Evolutionary conservation across 331 rosid genomes (phyloP), one percentile per base, ranked within the genome.

Genomic region (Malus hybrid): DNA sequence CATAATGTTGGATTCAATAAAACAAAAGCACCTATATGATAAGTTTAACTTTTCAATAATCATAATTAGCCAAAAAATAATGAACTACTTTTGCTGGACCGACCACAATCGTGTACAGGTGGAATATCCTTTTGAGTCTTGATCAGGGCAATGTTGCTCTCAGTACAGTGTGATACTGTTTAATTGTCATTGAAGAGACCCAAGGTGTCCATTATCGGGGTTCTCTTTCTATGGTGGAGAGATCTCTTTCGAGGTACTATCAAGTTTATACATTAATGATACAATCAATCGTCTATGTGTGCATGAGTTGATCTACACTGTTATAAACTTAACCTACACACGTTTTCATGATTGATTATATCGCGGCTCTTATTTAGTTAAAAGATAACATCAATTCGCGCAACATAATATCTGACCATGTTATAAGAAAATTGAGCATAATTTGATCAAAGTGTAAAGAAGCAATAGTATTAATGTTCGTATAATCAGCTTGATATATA

Each of bases 351-450:
- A 15, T 0, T 48, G 3, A 48, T 2, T 48, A 48, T 48, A 48
- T 48, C 0, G 2, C 0, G 3, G 0, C n/a, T 5, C 7, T 48
- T 48, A 48, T 0, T 39, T 9, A 48, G 19, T 48, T 48, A 0
- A 48, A 48, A 48, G 19, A 15, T 48, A 13, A 48, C 5, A 1
- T 48, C 3, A 48, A 11, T 48, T 0, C 14, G 7, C 1, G 3
- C 53, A 48, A 48, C 19, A 14, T 48, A 48, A 48, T 13, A 15
- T 1, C 3, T 13, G 0, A 48, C 7, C 53, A 46, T 5, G 18
- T 13, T 46, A 14, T 48, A 48, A 46, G 53, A 46, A 46, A 46
- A 46, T 46, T 13, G 18, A 36, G 44, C 44, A 36, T 36, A 36
- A 36, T 36, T 36, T 36, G 44, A 36, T 36, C 44, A 36, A 36